Evolutionary conservation across 768 basidiomycete species (phyloP).

Genomic region (Tubosaeta sp.): DNA sequence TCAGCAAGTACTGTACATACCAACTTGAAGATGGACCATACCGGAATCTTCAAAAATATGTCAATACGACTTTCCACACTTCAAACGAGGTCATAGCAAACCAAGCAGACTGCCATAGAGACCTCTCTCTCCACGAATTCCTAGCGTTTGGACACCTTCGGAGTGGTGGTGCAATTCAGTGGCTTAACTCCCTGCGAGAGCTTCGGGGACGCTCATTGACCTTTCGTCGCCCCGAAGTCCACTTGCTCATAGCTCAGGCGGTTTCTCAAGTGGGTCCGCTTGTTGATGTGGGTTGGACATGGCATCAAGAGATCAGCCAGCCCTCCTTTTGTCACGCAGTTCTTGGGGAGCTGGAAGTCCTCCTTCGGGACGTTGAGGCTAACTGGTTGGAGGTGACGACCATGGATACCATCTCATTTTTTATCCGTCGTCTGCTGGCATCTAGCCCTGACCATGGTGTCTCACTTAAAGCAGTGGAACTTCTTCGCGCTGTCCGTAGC

Average conservation of each 20-base stretch:
- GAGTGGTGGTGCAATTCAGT: constrained; percentile 41
- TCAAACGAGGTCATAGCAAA: constrained; percentile 40
- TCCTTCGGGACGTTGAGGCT: constrained; percentile 31
- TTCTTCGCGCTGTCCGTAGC: constrained; percentile 31
- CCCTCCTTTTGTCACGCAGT: constrained; percentile 34
- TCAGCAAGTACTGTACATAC: constrained; percentile 30
- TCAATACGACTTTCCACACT: constrained; percentile 35
- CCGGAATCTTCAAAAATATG: constrained; percentile 32
- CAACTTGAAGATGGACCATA: constrained; percentile 33
- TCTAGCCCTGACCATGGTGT: constrained; percentile 14
- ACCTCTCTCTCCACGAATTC: constrained; percentile 43
- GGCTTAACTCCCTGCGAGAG: constrained; percentile 47
- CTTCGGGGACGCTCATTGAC: constrained; percentile 35
- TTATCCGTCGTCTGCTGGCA: constrained; percentile 36
- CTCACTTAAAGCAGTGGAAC: constrained; percentile 9
- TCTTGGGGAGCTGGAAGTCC: constrained; percentile 31
- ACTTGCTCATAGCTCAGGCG: constrained; percentile 41
- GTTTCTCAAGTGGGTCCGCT: constrained; percentile 39
- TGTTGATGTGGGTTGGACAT: constrained; percentile 20
- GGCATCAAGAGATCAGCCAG: constrained; percentile 38
- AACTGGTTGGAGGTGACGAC: constrained; percentile 40
- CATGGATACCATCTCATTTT: constrained; percentile 30
- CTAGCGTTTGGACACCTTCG: constrained; percentile 43
- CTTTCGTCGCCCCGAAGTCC: constrained; percentile 38
- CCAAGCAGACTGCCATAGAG: constrained; percentile 38